These are phyloP conservation scores for Turnera subulata DNA, from an alignment of 345 rosid species.

Conservation along the genomic window DNA sequence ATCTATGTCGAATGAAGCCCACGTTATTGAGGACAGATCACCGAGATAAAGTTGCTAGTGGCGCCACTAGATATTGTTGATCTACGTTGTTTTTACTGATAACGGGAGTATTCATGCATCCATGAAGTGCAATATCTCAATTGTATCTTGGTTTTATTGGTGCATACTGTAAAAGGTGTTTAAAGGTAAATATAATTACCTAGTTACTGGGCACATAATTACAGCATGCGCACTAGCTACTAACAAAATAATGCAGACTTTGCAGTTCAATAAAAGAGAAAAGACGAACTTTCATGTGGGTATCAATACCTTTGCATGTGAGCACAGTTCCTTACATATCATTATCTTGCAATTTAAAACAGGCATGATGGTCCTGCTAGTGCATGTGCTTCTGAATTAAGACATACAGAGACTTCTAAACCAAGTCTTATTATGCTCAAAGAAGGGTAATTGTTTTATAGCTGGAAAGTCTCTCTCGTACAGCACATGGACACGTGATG, in stretches of 20 bases:
- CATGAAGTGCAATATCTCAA: conserved; percentile 6
- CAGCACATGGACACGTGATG: conserved; percentile 64
- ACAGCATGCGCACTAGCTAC: not conserved
- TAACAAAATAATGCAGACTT: no score
- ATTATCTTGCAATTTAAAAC: conserved; percentile 3
- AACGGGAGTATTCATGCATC: conserved; percentile 18
- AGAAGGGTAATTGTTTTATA: not conserved
- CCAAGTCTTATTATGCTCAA: conserved; percentile 14
- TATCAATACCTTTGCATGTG: conserved; percentile 10
- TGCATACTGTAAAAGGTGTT: not conserved
- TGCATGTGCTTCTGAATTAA: conserved; percentile 30
- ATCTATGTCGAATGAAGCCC: conserved; percentile 5
- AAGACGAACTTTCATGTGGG: conserved; percentile 5
- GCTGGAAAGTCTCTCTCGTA: conserved; percentile 60
- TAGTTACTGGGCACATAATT: no score
- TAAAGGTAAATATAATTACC: not conserved
- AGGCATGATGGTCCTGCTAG: conserved; percentile 16
- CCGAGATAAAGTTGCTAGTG: conserved; percentile 20
- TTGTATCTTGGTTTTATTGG: no score
- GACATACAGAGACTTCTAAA: conserved; percentile 24
- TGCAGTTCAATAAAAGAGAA: no score
- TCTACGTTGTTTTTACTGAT: conserved; percentile 5
- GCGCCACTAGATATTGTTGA: conserved; percentile 12
- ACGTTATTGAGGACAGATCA: conserved; percentile 4
- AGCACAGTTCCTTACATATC: not conserved